phyloP scores from a whole-genome alignment of 2,329 filamentous ascomycete genomes.

The Alternaria alternata region DNA sequence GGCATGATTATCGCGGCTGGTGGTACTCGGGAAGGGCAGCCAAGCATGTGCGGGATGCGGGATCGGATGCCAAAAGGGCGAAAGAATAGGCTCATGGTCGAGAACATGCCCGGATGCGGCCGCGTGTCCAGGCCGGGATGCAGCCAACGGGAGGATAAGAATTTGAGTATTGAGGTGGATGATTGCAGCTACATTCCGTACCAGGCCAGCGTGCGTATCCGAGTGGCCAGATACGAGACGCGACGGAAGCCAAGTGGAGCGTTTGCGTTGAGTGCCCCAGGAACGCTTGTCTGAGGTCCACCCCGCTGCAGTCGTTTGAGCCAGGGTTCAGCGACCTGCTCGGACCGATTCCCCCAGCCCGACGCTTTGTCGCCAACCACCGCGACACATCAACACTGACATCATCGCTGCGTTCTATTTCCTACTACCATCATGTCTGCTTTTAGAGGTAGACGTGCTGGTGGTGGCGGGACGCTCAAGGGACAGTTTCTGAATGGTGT shows the following conservation, averaged over 20 bases:
- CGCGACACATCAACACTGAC: neutral
- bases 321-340: neutral
- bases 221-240: slow-evolving; percentile 1
- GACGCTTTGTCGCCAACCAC: neutral
- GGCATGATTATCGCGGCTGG: slow-evolving; percentile 12
- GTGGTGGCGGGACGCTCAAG: slow-evolving; percentile 15
- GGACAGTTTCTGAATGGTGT: slow-evolving; percentile 36
- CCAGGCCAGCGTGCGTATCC: neutral
- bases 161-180: neutral
- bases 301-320: neutral
- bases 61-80: slow-evolving; percentile 22
- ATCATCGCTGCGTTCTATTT: neutral
- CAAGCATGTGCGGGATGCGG: slow-evolving; percentile 28
- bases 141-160: neutral
- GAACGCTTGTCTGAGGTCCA: neutral
- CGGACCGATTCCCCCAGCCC: neutral
- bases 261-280: neutral
- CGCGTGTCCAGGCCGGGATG: neutral
- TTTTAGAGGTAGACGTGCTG: slow-evolving; percentile 18
- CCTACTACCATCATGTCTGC: slow-evolving; percentile 26
- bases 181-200: neutral
- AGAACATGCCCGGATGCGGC: slow-evolving; percentile 10
- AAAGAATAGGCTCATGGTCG: slow-evolving; percentile 11
- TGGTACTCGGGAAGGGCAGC: slow-evolving; percentile 24
- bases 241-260: slow-evolving; percentile 8